Base-by-base conservation (phyloP, 129 eudicot genomes). In the Saposhnikovia divaricata region DNA sequence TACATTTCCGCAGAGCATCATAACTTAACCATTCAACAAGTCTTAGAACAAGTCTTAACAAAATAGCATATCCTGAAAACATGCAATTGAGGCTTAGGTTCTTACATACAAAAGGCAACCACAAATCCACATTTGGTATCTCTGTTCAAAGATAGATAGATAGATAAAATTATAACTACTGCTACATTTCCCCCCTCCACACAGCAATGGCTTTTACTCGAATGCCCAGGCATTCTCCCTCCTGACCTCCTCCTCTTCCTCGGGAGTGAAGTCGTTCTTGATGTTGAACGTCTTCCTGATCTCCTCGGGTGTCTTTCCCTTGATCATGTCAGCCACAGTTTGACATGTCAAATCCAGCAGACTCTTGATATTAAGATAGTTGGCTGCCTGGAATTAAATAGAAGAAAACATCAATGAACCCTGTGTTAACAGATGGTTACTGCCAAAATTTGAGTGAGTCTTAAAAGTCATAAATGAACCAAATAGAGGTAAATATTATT, bases 181-280 rank as follows among this genome's bases (percentile, higher is more conserved):
- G 6, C 69, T 61, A 61, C 12, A n/a, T 25, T 61, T 0, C 37
- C 69, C 31, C 31, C 69, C 31, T 23, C 34, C 34, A n/a, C 16
- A 48, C 31, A 53, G 43, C 75, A 71, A 4, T 13, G 12, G 34
- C 19, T 38, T 68, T 68, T 23, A 68, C 76, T 81, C 84, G 25
- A 81, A 81, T 7, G 84, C 84, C 84, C 84, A 81, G 25, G 80
- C 80, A 68, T 81, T 77, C 80, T 81, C 84, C 50, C 70, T 45
- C 46, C 84, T 65, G 11, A 81, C 68, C 11, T 63, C 84, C 68
- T 65, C 76, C 39, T 81, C 84, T 46, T 81, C 84, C 80, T 81
- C 84, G 0, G 80, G 76, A 19, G 84, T 81, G 81, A 81, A 81
- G 59, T 81, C 84, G 9, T 81, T 81, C 71, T 76, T 66, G 55